phyloP scores from a whole-genome alignment of 1,284 basidiomycete species.

The Blastosporella zonata region DNA sequence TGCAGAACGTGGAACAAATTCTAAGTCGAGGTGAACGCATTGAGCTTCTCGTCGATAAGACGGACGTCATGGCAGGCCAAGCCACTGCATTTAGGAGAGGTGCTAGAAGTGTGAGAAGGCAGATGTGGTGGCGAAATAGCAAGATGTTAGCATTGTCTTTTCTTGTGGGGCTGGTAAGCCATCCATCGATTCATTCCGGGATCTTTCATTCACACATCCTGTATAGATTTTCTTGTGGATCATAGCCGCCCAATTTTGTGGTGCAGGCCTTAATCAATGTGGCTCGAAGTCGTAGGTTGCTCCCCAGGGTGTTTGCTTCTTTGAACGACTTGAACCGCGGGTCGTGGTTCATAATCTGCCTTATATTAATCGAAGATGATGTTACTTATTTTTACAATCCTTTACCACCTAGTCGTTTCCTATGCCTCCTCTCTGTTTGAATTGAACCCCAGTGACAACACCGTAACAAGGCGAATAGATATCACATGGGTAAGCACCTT shows the following conservation, averaged over 20 bases:
- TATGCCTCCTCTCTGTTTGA: not conserved
- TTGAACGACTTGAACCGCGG: not conserved
- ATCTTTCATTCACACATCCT: not conserved
- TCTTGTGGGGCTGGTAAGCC: conserved; percentile 73
- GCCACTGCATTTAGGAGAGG: conserved; percentile 95
- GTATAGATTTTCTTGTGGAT: conserved; percentile 73
- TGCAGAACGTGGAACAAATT: conserved; percentile 94
- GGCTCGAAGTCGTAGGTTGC: conserved; percentile 25
- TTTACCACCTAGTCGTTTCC: not conserved
- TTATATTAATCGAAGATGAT: no score
- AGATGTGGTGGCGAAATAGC: conserved; percentile 97
- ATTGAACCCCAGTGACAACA: no score
- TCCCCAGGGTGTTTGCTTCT: no score
- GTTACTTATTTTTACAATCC: not conserved
- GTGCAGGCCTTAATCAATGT: conserved; percentile 70
- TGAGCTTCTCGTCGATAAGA: conserved; percentile 96
- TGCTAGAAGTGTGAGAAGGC: conserved; percentile 79
- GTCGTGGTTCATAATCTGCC: not conserved
- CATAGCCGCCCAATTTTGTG: conserved; percentile 84
- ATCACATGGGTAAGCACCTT: no score
- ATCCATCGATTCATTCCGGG: conserved; percentile 4
- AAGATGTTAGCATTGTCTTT: conserved; percentile 72
- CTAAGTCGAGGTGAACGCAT: conserved; percentile 93
- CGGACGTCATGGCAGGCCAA: conserved; percentile 92
- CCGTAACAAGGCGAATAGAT: no score